Conservation (phyloP, 768 basidiomycete species). For the Leucogyrophana mollusca region DNA sequence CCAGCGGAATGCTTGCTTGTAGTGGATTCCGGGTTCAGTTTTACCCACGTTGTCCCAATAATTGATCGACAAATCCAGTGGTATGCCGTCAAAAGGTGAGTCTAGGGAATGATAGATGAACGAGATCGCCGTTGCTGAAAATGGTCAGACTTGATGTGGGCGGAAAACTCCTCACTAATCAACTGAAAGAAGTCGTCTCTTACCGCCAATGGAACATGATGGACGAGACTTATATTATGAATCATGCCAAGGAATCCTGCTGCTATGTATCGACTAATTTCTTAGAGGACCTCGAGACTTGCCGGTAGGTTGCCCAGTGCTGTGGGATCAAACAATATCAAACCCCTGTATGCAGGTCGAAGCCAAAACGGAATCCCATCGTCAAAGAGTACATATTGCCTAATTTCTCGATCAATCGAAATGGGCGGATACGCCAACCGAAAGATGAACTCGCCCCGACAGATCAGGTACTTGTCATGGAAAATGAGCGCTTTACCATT, state of each 20-base stretch:
- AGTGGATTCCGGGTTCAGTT: constrained; percentile 92
- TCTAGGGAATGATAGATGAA: constrained; percentile 11
- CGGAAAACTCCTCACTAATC: constrained; percentile 93
- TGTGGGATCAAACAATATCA: constrained; percentile 12
- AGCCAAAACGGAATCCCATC: constrained; percentile 61
- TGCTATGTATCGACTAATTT: constrained; percentile 83
- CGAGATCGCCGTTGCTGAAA: constrained; percentile 13
- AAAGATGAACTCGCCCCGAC: constrained; percentile 53
- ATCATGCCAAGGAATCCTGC: constrained; percentile 87
- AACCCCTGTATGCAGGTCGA: constrained; percentile 38
- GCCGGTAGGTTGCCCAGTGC: constrained; percentile 57
- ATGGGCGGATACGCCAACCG: constrained; percentile 52
- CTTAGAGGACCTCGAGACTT: constrained; percentile 68
- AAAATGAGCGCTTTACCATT: constrained; percentile 87
- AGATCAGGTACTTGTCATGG: constrained; percentile 79
- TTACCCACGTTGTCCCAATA: constrained; percentile 88
- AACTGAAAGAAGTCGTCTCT: constrained; percentile 89
- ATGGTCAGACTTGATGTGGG: constrained; percentile 83
- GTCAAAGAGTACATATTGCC: constrained; percentile 90
- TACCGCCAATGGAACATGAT: constrained; percentile 99
- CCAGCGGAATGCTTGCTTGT: constrained; percentile 77
- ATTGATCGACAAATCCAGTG: constrained; percentile 73
- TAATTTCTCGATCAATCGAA: constrained; percentile 71
- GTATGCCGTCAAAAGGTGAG: constrained; percentile 79
- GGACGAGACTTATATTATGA: constrained; percentile 93